Evolutionary conservation across 2,329 filamentous ascomycete species (phyloP), one percentile per base, ranked within the genome.

Genomic region (Fusarium coffeatum): DNA sequence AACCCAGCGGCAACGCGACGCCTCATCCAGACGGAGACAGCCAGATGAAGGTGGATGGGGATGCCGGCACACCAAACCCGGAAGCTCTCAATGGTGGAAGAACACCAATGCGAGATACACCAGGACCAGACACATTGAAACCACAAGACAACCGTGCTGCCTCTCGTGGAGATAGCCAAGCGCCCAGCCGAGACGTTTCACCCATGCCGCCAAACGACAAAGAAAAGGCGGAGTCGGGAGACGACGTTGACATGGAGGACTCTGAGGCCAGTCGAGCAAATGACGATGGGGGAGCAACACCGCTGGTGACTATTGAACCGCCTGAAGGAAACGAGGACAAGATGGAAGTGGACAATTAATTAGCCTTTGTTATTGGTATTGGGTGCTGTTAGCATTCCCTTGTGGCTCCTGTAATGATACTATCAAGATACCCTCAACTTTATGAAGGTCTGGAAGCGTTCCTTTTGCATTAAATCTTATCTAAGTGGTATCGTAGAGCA

Each of bases 181-280:
- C 72, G 5, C 69, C 73, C 7, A 78, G 78, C 41, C 63, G 76
- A 46, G 77, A 77, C 28, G 62, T 63, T 11, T 76, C 77, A 4
- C 77, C 76, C 6, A 74, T 76, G 57, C 72, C 72, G 15, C 73
- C 72, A 23, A 69, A 69, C 10, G 69, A 80, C 37, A 73, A 72
- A 42, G 74, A 48, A 30, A 82, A 82, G 49, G 78, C 78, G 59
- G 80, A 78, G 15, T 81, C 85, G 42, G 81, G 80, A 4, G 88
- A 89, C 60, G 89, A 91, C 74, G 82, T 86, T 23, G 85, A 86
- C 41, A 90, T 91, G 86, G 83, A 83, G 12, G 88, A 89, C 28
- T 76, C 73, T 10, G 78, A 77, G 58, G 74, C 76, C 16, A 73
- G 77, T 50, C 77, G 76, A 37, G 79, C 79, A 55, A 80, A 80